A percentile compares a stretch with the other conserved stretches of the same genome.
These are phyloP conservation scores for Xylaria grammica DNA, from an alignment of 495 filamentous ascomycete species.

Conservation along the genomic window DNA sequence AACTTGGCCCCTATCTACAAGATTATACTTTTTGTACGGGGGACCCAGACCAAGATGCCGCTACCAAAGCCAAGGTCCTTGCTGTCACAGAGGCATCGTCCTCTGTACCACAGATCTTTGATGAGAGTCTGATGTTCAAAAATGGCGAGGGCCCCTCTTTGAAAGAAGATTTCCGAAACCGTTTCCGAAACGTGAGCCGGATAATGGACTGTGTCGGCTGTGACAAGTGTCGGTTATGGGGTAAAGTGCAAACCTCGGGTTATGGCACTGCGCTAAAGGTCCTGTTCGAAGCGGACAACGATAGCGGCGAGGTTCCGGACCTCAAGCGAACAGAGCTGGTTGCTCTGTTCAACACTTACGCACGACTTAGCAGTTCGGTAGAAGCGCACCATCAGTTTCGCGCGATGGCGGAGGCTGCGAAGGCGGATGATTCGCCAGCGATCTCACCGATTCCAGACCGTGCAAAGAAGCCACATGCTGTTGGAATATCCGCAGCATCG, in stretches of 20 bases:
- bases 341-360: slow-evolving; percentile 91
- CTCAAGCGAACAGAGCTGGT: slow-evolving; percentile 91
- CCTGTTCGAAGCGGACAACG: slow-evolving; percentile 90
- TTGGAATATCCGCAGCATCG: slow-evolving; percentile 38
- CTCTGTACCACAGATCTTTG: slow-evolving; percentile 78
- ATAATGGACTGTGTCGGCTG: slow-evolving; percentile 99
- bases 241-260: slow-evolving; percentile 94
- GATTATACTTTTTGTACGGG: slow-evolving; percentile 90
- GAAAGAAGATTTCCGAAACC: slow-evolving; percentile 97
- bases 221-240: slow-evolving; percentile 98
- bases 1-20: slow-evolving; percentile 83
- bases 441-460: slow-evolving; percentile 46
- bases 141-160: slow-evolving; percentile 70
- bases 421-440: slow-evolving; percentile 58
- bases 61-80: slow-evolving; percentile 79
- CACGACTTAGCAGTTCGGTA: slow-evolving; percentile 79
- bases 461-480: slow-evolving; percentile 51
- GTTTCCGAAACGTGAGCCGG: slow-evolving; percentile 93
- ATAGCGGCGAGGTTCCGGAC: slow-evolving; percentile 69
- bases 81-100: slow-evolving; percentile 71
- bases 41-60: slow-evolving; percentile 75
- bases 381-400: slow-evolving; percentile 77
- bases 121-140: slow-evolving; percentile 93
- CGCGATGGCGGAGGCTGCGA: slow-evolving; percentile 66
- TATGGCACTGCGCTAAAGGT: slow-evolving; percentile 96